Conservation (phyloP, 345 rosid species). For the Euphorbia pulcherrima region DNA sequence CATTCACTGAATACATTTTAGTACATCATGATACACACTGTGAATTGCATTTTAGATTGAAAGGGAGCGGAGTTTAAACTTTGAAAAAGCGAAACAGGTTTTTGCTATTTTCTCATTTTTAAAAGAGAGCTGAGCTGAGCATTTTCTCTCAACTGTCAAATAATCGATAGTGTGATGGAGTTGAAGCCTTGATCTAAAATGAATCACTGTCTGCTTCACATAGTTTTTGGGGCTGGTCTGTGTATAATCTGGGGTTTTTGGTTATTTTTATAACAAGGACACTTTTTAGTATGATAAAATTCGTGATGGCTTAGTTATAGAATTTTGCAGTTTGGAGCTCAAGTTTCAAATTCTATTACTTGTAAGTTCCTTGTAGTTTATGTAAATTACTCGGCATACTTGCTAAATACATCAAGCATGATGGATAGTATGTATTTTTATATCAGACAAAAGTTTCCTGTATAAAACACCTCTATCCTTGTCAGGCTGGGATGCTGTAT, state of each 20-base stretch:
- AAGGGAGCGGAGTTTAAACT: background rate
- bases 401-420: background rate
- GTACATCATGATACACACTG: background rate
- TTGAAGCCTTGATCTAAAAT: background rate
- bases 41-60: background rate
- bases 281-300: background rate
- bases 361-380: background rate
- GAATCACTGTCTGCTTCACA: background rate
- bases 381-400: background rate
- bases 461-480: background rate
- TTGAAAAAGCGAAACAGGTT: background rate
- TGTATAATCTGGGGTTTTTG: background rate
- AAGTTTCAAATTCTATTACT: background rate
- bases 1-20: background rate
- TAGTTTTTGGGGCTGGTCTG: background rate
- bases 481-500: background rate
- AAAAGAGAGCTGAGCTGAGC: background rate
- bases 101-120: background rate
- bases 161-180: background rate
- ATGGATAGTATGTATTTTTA: conserved; percentile 1
- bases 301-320: background rate
- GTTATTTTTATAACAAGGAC: background rate
- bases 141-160: background rate
- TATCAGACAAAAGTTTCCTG: background rate
- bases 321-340: background rate